These are phyloP conservation scores for Leccinum imitatum DNA, from an alignment of 768 basidiomycete species.

Conservation along the genomic window DNA sequence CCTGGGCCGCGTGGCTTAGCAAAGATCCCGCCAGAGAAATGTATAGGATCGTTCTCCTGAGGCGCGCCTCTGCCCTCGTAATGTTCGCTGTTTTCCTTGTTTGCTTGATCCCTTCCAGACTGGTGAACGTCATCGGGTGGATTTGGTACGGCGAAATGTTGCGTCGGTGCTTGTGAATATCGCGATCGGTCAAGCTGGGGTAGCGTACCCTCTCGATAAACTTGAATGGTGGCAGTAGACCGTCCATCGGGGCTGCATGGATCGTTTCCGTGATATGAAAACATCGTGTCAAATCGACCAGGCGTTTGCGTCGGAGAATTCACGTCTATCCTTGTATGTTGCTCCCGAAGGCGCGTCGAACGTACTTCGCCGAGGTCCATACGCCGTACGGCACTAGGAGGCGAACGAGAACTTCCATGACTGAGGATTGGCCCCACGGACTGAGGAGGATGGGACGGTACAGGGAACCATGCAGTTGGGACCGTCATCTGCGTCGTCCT, in stretches of 20 bases:
- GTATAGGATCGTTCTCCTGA: constrained; percentile 19
- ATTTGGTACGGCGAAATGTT: constrained; percentile 10
- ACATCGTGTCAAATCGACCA: constrained; percentile 43
- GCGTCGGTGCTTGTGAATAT: constrained; percentile 14
- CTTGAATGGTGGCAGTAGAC: constrained; percentile 17
- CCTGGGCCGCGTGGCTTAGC: constrained; percentile 31
- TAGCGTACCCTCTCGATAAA: constrained; percentile 21
- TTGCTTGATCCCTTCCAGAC: constrained; percentile 18
- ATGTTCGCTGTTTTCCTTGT: constrained; percentile 41
- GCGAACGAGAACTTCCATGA: constrained; percentile 12
- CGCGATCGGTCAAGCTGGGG: constrained; percentile 20
- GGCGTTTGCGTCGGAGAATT: constrained; percentile 43
- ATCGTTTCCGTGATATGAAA: constrained; percentile 28
- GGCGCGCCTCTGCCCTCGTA: constrained; percentile 15
- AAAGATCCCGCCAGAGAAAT: constrained; percentile 33
- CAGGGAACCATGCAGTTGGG: constrained; percentile 21
- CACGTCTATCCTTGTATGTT: constrained; percentile 38
- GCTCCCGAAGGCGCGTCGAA: constrained; percentile 42
- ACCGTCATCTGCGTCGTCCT: constrained; percentile 5
- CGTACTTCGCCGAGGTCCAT: constrained; percentile 16
- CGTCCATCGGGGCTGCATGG: constrained; percentile 11
- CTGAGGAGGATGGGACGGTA: constrained; percentile 7
- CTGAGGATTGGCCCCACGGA: constrained; percentile 17
- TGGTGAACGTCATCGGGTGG: constrained; percentile 16
- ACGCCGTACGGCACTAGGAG: constrained; percentile 11